phyloP scores from a whole-genome alignment of 176 grass and related monocot species.

The Oryza meridionalis region DNA sequence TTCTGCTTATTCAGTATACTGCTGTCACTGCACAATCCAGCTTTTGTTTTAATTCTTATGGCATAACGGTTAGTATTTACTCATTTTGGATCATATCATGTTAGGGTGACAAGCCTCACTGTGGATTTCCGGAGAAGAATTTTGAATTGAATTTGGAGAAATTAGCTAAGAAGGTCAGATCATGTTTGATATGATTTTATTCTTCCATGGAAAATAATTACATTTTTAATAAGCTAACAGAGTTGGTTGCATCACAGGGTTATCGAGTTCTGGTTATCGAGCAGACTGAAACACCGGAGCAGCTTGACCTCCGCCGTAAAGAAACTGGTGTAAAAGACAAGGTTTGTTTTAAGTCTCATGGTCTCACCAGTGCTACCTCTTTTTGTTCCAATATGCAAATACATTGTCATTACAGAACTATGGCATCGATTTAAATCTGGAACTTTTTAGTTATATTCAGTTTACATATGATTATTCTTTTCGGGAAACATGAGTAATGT shows the following conservation, averaged over 20 bases:
- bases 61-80: conserved; percentile 12
- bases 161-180: conserved; percentile 83
- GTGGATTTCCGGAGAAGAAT: conserved; percentile 99
- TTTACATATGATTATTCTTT: conserved; percentile 19
- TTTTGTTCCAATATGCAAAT: conserved; percentile 14
- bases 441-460: neutral
- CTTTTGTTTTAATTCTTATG: conserved; percentile 8
- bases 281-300: conserved; percentile 95
- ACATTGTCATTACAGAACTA: conserved; percentile 13
- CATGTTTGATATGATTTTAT: conserved; percentile 34
- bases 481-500: conserved; percentile 2
- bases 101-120: conserved; percentile 95
- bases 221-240: conserved; percentile 1
- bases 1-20: conserved; percentile 27
- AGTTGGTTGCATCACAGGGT: conserved; percentile 58
- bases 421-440: neutral
- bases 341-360: conserved; percentile 50
- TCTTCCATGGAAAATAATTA: conserved; percentile 27
- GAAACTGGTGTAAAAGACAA: conserved; percentile 92
- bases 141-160: conserved; percentile 89
- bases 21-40: neutral
- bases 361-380: conserved; percentile 2
- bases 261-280: conserved; percentile 94
- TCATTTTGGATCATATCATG: conserved; percentile 35
- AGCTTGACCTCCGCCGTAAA: conserved; percentile 89